These are phyloP conservation scores for Ogataea neopini DNA, from an alignment of 805 yeast species.

Conservation along the genomic window DNA sequence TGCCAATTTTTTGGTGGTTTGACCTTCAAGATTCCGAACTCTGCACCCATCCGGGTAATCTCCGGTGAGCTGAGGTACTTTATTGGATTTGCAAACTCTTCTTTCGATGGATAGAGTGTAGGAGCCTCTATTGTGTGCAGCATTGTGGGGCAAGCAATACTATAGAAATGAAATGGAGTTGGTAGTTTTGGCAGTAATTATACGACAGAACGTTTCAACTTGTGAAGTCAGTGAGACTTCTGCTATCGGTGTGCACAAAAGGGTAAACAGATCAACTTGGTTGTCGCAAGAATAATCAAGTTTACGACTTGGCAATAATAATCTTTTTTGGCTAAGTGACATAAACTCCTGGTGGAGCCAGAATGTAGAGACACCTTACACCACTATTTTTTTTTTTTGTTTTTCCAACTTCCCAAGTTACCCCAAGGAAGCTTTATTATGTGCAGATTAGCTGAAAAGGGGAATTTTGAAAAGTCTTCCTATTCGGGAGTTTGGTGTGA, in stretches of 20 bases:
- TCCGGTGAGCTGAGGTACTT: constrained; percentile 45
- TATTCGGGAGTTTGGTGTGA: neutral
- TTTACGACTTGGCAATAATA: no score
- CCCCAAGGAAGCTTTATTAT: neutral
- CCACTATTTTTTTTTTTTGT: neutral
- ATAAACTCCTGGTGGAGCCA: neutral
- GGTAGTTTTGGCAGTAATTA: no score
- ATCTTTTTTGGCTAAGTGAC: neutral
- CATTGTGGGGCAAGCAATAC: constrained; percentile 17
- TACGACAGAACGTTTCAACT: no score
- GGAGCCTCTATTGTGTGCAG: constrained; percentile 43
- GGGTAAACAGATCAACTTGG: no score
- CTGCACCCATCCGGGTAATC: constrained; percentile 42
- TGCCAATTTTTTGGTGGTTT: constrained; percentile 55
- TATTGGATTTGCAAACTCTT: constrained; percentile 52
- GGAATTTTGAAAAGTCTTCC: neutral
- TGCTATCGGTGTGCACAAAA: no score
- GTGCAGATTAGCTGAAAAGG: neutral
- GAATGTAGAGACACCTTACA: neutral
- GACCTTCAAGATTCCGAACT: constrained; percentile 53
- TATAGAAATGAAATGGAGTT: no score
- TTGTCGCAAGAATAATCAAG: no score
- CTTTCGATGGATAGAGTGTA: constrained; percentile 43
- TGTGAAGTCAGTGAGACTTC: no score
- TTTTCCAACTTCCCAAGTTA: no score